Evolutionary conservation across 257 asterid species (phyloP).

Genomic region (Lavandula angustifolia): DNA sequence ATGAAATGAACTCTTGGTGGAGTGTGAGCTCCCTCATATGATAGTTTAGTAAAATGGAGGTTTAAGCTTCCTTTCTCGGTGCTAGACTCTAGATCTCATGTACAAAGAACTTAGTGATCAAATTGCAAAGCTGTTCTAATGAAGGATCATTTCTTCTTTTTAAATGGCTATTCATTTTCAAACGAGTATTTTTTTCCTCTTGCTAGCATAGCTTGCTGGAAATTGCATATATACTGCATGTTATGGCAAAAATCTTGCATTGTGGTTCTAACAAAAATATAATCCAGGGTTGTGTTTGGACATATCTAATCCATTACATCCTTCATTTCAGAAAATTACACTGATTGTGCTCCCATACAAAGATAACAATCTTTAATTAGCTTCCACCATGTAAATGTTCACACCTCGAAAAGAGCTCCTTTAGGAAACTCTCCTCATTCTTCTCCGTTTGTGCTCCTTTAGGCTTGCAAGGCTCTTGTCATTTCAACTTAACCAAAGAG

Average conservation of each 20-base stretch:
- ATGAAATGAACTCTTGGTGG: background rate
- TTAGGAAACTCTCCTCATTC: conserved; percentile 9
- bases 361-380: background rate
- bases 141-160: background rate
- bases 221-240: background rate
- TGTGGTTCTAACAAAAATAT: background rate
- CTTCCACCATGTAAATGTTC: conserved; percentile 20
- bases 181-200: background rate
- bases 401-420: background rate
- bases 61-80: conserved; percentile 7
- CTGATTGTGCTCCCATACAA: background rate
- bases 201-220: background rate
- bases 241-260: background rate
- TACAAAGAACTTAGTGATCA: background rate
- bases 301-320: background rate
- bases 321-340: background rate
- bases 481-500: background rate
- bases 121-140: background rate
- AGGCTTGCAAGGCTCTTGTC: background rate
- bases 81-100: background rate
- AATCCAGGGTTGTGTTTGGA: background rate
- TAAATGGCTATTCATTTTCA: conserved; percentile 9
- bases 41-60: background rate
- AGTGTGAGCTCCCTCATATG: background rate
- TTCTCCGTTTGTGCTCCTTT: conserved; percentile 4